These are phyloP conservation scores for Nothophoma quercina DNA, from an alignment of 2,329 filamentous ascomycete genomes.

Conservation along the genomic window DNA sequence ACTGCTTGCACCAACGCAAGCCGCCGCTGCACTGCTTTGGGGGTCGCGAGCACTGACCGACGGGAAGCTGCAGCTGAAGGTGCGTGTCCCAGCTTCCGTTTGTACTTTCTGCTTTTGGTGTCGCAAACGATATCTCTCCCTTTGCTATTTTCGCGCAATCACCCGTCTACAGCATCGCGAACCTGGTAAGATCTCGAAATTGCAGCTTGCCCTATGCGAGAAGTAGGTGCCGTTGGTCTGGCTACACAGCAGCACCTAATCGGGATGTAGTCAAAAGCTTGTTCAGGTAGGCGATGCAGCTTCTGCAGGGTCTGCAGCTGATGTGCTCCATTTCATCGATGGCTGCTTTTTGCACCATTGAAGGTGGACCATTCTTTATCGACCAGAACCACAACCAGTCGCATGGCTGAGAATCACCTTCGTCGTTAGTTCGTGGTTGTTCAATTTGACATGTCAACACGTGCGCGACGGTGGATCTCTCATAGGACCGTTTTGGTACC, in stretches of 20 bases:
- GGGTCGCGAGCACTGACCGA: slow-evolving; percentile 16
- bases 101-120: slow-evolving; percentile 25
- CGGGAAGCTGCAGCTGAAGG: slow-evolving; percentile 30
- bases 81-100: slow-evolving; percentile 36
- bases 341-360: neutral
- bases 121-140: slow-evolving; percentile 1
- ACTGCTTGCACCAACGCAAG: slow-evolving; percentile 3
- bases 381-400: neutral
- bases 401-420: neutral
- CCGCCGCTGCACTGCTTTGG: slow-evolving; percentile 14
- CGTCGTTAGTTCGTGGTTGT: neutral
- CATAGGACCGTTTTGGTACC: neutral
- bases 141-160: neutral
- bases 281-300: slow-evolving; percentile 3
- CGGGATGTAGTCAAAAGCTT: neutral
- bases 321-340: neutral
- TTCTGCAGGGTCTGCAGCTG: slow-evolving; percentile 2
- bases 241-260: neutral
- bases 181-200: neutral
- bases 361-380: neutral
- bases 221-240: neutral
- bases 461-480: slow-evolving; percentile 1
- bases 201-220: neutral
- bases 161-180: neutral
- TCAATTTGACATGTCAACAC: slow-evolving; percentile 1